Evolutionary conservation across 148 eudicot species (phyloP).

Genomic region (Amaranthus hypochondriacus): DNA sequence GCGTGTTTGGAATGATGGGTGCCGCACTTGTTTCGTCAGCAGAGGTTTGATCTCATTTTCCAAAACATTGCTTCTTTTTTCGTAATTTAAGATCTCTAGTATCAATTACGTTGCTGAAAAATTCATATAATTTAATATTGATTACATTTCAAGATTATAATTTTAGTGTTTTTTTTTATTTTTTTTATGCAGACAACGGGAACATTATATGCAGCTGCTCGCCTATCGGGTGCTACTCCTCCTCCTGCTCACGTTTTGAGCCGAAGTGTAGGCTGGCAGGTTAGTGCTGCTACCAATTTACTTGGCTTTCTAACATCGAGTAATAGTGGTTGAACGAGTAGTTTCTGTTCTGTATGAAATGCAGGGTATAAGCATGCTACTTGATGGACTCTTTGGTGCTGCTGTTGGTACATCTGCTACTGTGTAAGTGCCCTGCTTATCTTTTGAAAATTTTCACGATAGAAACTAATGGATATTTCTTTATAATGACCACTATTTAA

Average conservation of each 20-base stretch:
- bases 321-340: neutral
- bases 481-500: neutral
- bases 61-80: neutral
- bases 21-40: constrained; percentile 90
- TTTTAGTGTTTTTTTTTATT: neutral
- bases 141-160: neutral
- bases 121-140: neutral
- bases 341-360: constrained; percentile 2
- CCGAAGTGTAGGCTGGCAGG: constrained; percentile 96
- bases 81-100: neutral
- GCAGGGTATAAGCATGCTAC: constrained; percentile 84
- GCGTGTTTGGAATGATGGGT: constrained; percentile 97
- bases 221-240: constrained; percentile 85
- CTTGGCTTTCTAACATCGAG: neutral
- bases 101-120: neutral
- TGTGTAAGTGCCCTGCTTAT: constrained; percentile 52
- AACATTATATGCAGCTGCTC: constrained; percentile 79
- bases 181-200: constrained; percentile 72
- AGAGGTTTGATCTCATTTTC: constrained; percentile 47
- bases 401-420: constrained; percentile 78
- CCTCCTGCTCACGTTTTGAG: constrained; percentile 86
- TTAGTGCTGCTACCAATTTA: constrained; percentile 16
- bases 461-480: neutral
- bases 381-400: constrained; percentile 86
- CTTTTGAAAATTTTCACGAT: too few relatives aligned